These are phyloP conservation scores for Lachancea thermotolerans DNA, from an alignment of 805 yeast genomes.

Conservation along the genomic window DNA sequence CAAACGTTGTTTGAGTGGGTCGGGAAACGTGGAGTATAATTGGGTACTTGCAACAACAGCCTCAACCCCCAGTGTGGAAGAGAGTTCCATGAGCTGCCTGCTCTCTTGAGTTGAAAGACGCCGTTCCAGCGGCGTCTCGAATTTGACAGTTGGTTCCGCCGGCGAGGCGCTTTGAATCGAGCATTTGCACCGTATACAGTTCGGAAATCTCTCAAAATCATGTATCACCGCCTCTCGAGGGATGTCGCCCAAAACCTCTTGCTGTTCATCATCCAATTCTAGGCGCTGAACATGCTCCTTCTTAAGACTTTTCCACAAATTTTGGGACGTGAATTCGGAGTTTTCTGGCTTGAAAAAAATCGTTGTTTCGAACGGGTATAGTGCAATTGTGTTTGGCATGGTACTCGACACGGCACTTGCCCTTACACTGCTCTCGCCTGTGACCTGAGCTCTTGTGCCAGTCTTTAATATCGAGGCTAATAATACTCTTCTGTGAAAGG, in stretches of 20 bases:
- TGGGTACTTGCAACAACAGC: slow-evolving; percentile 11
- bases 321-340: background rate
- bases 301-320: slow-evolving; percentile 3
- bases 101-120: background rate
- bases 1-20: slow-evolving; percentile 1
- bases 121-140: background rate
- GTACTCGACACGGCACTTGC: background rate
- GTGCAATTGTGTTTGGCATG: background rate
- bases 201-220: background rate
- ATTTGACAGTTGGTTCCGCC: background rate
- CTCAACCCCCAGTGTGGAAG: slow-evolving; percentile 17
- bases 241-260: background rate
- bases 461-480: background rate
- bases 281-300: background rate
- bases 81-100: slow-evolving; percentile 8
- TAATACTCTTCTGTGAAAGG: background rate
- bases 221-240: background rate
- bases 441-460: background rate
- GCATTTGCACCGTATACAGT: slow-evolving; percentile 1
- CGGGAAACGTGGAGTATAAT: background rate
- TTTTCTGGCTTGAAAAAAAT: slow-evolving; percentile 4
- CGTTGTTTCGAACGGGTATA: slow-evolving; percentile 1
- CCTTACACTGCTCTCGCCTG: too few species aligned
- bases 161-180: background rate
- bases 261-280: background rate